Percentiles rank a stretch among this genome's conserved stretches.
Conservation (phyloP, 1,139 yeast species). For the Cylindricascospora bacillispora region DNA sequence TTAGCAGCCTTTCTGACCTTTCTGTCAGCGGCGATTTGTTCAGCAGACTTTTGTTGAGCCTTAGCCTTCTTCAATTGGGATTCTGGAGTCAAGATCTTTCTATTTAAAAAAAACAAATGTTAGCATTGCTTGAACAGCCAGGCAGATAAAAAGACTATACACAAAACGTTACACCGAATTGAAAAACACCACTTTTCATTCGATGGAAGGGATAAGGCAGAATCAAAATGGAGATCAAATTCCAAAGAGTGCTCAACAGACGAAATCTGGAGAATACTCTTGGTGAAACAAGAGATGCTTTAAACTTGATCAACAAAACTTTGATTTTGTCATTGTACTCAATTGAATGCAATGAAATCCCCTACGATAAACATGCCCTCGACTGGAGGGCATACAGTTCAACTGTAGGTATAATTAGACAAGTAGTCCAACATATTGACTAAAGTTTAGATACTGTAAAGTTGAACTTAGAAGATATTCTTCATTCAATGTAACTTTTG, state of each 20-base stretch:
- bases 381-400: too few relatives aligned
- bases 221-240: conserved; percentile 17
- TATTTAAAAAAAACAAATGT: conserved; percentile 12
- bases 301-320: too few relatives aligned
- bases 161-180: conserved; percentile 24
- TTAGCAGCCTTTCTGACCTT: conserved; percentile 73
- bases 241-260: too few relatives aligned
- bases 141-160: not conserved
- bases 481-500: conserved; percentile 3
- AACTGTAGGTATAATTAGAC: too few relatives aligned
- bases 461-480: too few relatives aligned
- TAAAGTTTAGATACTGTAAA: too few relatives aligned
- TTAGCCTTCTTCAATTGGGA: conserved; percentile 89
- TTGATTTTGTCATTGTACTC: too few relatives aligned
- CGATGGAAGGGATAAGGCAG: conserved; percentile 25
- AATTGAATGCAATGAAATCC: too few relatives aligned
- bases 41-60: conserved; percentile 79
- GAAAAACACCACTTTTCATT: conserved; percentile 27
- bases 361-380: too few relatives aligned
- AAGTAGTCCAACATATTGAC: too few relatives aligned
- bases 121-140: conserved; percentile 7
- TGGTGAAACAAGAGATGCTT: too few relatives aligned
- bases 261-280: too few relatives aligned
- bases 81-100: conserved; percentile 60
- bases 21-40: conserved; percentile 79